phyloP scores from a whole-genome alignment of 106 monocot species.

The Apostasia shenzhenica region DNA sequence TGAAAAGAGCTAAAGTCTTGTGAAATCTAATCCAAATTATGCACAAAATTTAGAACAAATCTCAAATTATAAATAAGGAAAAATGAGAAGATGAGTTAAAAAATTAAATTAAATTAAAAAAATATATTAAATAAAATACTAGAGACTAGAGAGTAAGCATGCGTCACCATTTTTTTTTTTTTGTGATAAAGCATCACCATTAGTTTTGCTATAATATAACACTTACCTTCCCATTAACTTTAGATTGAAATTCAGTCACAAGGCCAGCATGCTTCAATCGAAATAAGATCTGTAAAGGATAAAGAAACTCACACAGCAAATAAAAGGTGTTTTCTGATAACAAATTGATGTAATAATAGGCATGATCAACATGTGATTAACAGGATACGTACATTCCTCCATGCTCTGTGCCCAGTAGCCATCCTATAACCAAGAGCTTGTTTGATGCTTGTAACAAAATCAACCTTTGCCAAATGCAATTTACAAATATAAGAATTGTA shows the following conservation, averaged over 20 bases:
- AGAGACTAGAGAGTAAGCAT: no score
- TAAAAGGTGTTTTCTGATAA: not conserved
- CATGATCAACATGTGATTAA: not conserved
- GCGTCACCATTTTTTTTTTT: no score
- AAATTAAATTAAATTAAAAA: not conserved
- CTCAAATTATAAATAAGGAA: no score
- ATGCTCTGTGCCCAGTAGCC: constrained; percentile 47
- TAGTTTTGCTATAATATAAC: not conserved
- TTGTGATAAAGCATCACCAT: not conserved
- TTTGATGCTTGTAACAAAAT: constrained; percentile 56
- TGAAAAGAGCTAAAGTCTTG: no score
- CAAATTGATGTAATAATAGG: not conserved
- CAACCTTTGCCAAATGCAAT: constrained; percentile 32
- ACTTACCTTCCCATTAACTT: constrained; percentile 43
- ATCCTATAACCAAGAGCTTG: constrained; percentile 45
- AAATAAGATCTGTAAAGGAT: constrained; percentile 26
- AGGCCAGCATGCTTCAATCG: constrained; percentile 47
- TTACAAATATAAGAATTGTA: constrained; percentile 6
- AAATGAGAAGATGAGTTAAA: not conserved
- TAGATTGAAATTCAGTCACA: constrained; percentile 50
- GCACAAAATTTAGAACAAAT: no score
- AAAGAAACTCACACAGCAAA: not conserved
- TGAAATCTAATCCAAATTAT: no score
- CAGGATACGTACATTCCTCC: constrained; percentile 58
- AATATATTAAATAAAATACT: not conserved